Evolutionary conservation across 495 filamentous ascomycete genomes (phyloP), one percentile per base, ranked within the genome.

Genomic region (Hypomontagnella submonticulosa): DNA sequence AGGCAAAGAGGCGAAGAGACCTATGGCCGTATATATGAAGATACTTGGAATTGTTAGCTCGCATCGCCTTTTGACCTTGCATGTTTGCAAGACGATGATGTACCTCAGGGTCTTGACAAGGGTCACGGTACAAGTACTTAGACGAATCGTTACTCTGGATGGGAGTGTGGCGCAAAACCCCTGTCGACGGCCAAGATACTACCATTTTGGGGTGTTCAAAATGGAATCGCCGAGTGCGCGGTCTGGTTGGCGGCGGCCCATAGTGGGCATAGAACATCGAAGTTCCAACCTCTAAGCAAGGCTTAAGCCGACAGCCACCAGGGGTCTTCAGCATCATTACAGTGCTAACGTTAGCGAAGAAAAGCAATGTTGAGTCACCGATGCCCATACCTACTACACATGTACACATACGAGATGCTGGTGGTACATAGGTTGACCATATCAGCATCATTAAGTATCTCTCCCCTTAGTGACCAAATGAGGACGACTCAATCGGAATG

Each of bases 1-100:
- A 66, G 67, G 61, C 60, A 36, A 48, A 57, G 6, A 27, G 23
- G 23, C 23, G 23, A 27, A 70, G 62, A 60, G 63, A 40, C 60
- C 61, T 63, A 59, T 65, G 57, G 52, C 60, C 51, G 59, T 72
- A 71, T 69, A 69, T 74, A 72, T 67, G 57, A 70, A 70, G 69
- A 68, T 72, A 66, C 69, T 53, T 63, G 63, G 40, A 69, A 57
- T 63, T 66, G 56, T 63, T 70, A 68, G 66, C 67, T 67, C 48
- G 37, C 61, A 70, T 63, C 51, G 54, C 46, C 60, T 42, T 65
- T 65, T 46, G 34, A 66, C 61, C 50, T 49, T 63, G 57, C 46
- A 66, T 57, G 19, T 47, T 54, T 57, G 50, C 37, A 62, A 66
- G 46, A 61, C 38, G 52, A 49, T 49, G 60, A 66, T 65, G 67